Evolutionary conservation across 345 rosid genomes (phyloP), one percentile per base, ranked within the genome.

Genomic region (Populus pruinosa): DNA sequence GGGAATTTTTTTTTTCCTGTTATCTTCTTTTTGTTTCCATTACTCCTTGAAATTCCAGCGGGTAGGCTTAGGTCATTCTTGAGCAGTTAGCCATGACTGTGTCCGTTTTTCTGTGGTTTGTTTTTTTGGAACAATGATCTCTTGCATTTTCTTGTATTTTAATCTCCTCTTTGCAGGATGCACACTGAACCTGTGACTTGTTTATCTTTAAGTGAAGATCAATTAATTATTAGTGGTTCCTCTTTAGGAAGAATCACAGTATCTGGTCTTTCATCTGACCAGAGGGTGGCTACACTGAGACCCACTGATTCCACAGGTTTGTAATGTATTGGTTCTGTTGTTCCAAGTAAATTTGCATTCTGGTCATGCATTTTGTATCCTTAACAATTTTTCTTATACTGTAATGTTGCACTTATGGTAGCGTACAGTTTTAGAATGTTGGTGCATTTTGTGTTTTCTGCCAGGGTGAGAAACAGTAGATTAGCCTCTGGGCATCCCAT

Each of bases 161-260:
- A 17, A 25, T 66, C 66, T 66, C 10, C 56, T 11, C 18, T 33
- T 80, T 83, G 75, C 89, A 94, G 98, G 92, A 92, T 90, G 87
- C 92, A 92, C 74, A 71, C 82, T 67, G 91, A 92, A 76, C 85
- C 97, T 16, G 82, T 91, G 74, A 89, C 92, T 69, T 90, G 96
- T 86, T 88, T 95, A 75, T 81, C 91, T 50, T 77, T 95, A 85
- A 85, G 89, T 50, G 91, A 90, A 2, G 94, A 83, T 75, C 96
- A 95, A 77, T 53, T 87, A 78, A 83, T 91, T 79, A 69, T 95
- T 68, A 85, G 93, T 73, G 94, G 98, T 47, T 90, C 94, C 67
- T 86, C 97, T 6, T 83, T 84, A 25, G 99, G 99, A 41, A 87
- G 90, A 87, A 87, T 95, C 67, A 83, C 89, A 20, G 67, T 95